Percentiles rank a stretch among this genome's conserved stretches.
Evolutionary conservation across 768 basidiomycete species (phyloP).

Genomic region (Lactifluus hygrophoroides): DNA sequence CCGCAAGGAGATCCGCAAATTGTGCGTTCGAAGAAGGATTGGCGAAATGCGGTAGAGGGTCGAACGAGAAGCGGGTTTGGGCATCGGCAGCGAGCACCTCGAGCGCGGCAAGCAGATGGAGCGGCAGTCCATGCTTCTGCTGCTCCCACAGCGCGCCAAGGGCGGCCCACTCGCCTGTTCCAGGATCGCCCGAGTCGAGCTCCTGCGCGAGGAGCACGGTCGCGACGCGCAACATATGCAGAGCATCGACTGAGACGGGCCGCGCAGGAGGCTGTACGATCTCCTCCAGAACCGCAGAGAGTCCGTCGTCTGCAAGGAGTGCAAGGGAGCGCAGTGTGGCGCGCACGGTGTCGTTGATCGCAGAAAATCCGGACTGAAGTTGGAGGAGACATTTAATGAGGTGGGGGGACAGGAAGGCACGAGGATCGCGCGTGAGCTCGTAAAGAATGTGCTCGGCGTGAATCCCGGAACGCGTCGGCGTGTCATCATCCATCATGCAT

Average conservation of each 20-base stretch:
- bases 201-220: constrained; percentile 48
- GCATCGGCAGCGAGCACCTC: constrained; percentile 45
- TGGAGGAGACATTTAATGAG: constrained; percentile 51
- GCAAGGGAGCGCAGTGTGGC: constrained; percentile 53
- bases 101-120: constrained; percentile 47
- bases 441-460: constrained; percentile 62
- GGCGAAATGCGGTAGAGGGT: constrained; percentile 19
- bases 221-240: constrained; percentile 57
- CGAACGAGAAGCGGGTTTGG: constrained; percentile 41
- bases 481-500: constrained; percentile 59
- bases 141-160: constrained; percentile 56
- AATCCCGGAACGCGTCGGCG: constrained; percentile 54
- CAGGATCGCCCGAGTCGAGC: constrained; percentile 34
- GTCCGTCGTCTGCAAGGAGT: constrained; percentile 58
- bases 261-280: constrained; percentile 40
- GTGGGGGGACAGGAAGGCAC: constrained; percentile 48
- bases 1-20: constrained; percentile 46
- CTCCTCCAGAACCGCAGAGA: constrained; percentile 55
- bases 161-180: constrained; percentile 42
- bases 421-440: constrained; percentile 52
- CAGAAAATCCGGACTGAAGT: constrained; percentile 50
- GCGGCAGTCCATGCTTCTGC: constrained; percentile 45
- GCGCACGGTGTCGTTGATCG: constrained; percentile 53
- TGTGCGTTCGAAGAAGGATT: constrained; percentile 27
- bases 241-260: constrained; percentile 41